Base-by-base conservation (phyloP, 2,329 filamentous ascomycete species). In the Hypoxylon sp. region DNA sequence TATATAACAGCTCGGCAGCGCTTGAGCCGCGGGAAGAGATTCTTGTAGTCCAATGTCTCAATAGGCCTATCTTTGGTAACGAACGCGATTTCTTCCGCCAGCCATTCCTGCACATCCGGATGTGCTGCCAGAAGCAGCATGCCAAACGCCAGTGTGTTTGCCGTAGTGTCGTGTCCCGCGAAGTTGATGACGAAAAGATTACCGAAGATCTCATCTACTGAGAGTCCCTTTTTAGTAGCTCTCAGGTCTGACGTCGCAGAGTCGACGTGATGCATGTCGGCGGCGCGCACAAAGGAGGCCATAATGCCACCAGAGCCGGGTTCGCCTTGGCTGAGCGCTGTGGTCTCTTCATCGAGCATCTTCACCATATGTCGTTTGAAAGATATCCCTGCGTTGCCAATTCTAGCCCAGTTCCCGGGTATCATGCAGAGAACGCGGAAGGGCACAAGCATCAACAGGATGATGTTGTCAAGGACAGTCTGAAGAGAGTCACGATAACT, bases 91-190 rank as follows among this genome's bases (percentile, higher is more conserved):
- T 84, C 83, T 51, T 82, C 78, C 0, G 75, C 68, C 0, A 84
- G 43, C 82, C 82, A 85, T 2, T 80, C 77, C 60, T 86, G 84
- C 1, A 82, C 77, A 1, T 80, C 73, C 0, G 80, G 82, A 45
- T 83, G 65, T 0, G 79, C 76, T 2, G 84, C 82, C 2, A 86
- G 75, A 5, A 83, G 79, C 3, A 80, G 68, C 1, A 83, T 72
- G 0, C 78, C 74, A 55, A 80, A 85, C 0, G 79, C 77, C 5
- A 86, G 69, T 0, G 80, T 80, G 17, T 82, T 80, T 0, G 84
- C 81, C 0, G 83, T 84, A 0, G 84, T 85, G 60, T 86, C 84
- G 62, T 85, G 83, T 0, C 85, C 85, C 0, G 84, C 84, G 52
- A 86, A 77, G 51, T 82, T 85, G 66, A 85, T 80, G 1, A 82